phyloP scores from a whole-genome alignment of 2,329 filamentous ascomycete species.

The Cadophora luteo-olivacea region DNA sequence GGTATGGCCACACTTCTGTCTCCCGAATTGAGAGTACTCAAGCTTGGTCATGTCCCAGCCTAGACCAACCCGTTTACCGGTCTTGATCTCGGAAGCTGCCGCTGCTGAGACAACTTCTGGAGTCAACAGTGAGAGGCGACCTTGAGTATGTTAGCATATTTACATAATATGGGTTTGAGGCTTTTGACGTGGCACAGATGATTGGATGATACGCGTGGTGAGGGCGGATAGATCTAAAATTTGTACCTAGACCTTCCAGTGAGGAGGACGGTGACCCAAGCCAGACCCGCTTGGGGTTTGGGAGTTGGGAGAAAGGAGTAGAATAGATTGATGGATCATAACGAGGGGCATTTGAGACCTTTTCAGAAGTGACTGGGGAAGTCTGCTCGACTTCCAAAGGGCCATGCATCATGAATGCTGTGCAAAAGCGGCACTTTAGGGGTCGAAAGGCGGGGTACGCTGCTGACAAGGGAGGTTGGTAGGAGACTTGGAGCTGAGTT shows the following conservation, averaged over 20 bases:
- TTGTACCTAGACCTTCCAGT: slow-evolving; percentile 34
- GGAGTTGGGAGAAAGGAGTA: slow-evolving; percentile 33
- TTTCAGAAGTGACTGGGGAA: background rate
- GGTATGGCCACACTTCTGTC: slow-evolving; percentile 56
- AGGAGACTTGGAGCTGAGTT: background rate
- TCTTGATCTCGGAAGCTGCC: slow-evolving; percentile 57
- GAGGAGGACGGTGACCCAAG: slow-evolving; percentile 32
- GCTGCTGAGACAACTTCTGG: slow-evolving; percentile 56
- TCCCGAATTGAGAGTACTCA: slow-evolving; percentile 59
- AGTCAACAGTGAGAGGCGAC: slow-evolving; percentile 55
- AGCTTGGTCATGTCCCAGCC: slow-evolving; percentile 63
- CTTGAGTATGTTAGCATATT: slow-evolving; percentile 15
- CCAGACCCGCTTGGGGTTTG: slow-evolving; percentile 37
- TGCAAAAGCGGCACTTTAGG: background rate
- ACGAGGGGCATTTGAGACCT: slow-evolving; percentile 18
- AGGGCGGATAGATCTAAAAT: background rate
- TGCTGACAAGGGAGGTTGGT: no score
- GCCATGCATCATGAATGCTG: background rate
- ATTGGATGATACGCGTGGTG: background rate
- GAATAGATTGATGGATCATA: slow-evolving; percentile 34
- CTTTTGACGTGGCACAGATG: background rate
- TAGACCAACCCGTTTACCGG: slow-evolving; percentile 57
- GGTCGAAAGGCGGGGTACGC: background rate
- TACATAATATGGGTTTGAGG: background rate
- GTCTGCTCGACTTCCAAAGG: background rate